Base-by-base conservation (phyloP, 2,329 filamentous ascomycete genomes). In the Nemania abortiva region DNA sequence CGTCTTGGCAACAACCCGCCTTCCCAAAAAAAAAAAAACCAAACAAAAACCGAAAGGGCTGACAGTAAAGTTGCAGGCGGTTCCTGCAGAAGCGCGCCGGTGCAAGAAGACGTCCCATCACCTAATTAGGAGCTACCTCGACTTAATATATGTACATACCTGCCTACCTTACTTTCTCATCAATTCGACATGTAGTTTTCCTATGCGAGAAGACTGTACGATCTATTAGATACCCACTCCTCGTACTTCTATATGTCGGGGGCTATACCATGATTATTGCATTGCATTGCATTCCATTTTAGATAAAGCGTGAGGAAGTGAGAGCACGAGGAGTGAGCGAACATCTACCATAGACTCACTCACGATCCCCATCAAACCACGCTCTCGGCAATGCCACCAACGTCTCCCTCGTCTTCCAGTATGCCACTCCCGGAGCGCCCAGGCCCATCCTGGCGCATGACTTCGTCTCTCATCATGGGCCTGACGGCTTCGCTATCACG, bases 391-490 rank as follows among this genome's bases (percentile, higher is more conserved):
- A 74, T 74, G 72, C 66, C 73, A 18, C 39, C 31, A 15, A 58
- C 45, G 15, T 24, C 31, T 34, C 20, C 60, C 45, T 47, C 61
- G 18, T 27, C 70, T 9, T 66, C 65, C n/a, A 69, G 68, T 50
- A 68, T 62, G 64, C 39, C 65, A 58, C 73, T 70, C 53, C 77
- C 74, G 29, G 74, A 76, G 66, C 82, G 86, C 79, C 90, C 90
- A 34, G 87, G 88, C 76, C 81, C 90, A 66, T 83, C 89, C 81
- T 94, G 92, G 91, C 91, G 92, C 71, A 82, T 90, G 64, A 87
- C 87, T 42, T 97, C 94, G n/a, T 85, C 90, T 60, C 82, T 90
- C 70, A 87, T 92, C 45, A 93, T 97, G 87, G 91, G 92, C 74
- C 80, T 90, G 11, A 91, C 93, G 0, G 92, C 90, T 56, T 81